A percentile compares a stretch with the other conserved stretches of the same genome.
phyloP scores from a whole-genome alignment of 2,329 filamentous ascomycete genomes.

The Ophiostoma himal-ulmi region DNA sequence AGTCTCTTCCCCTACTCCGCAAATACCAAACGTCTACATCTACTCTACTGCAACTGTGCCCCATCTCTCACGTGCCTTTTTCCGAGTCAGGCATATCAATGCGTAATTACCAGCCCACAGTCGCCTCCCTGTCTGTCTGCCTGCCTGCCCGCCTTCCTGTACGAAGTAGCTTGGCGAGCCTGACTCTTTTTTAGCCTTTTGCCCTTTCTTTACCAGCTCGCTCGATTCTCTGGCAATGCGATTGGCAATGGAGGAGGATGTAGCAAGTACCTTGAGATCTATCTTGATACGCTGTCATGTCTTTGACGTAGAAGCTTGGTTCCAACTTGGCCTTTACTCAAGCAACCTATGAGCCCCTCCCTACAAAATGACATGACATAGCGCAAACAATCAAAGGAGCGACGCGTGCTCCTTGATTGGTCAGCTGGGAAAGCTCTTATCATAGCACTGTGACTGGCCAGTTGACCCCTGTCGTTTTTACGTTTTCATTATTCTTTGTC shows the following conservation, averaged over 20 bases:
- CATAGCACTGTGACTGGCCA: constrained; percentile 14
- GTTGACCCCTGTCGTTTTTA: not conserved
- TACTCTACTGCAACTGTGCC: not conserved
- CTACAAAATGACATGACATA: not conserved
- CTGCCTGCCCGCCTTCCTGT: no score
- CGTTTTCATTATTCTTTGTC: constrained; percentile 12
- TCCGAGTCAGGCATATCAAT: constrained; percentile 1
- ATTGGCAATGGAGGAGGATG: no score
- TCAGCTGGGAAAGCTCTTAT: constrained; percentile 16
- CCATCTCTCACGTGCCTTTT: constrained; percentile 4
- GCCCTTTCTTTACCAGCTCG: not conserved
- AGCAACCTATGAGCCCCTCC: not conserved
- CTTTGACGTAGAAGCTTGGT: no score
- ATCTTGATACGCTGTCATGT: no score
- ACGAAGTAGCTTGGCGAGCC: no score
- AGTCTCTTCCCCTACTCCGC: not conserved
- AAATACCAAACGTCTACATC: not conserved
- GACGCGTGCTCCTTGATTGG: constrained; percentile 16
- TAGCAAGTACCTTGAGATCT: no score
- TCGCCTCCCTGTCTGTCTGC: no score
- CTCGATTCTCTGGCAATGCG: not conserved
- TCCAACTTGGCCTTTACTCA: not conserved
- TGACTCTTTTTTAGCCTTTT: no score
- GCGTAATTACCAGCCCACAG: not conserved
- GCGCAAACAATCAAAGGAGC: not conserved